Evolutionary conservation across 805 yeast genomes (phyloP).

Genomic region (Candida golubevii): DNA sequence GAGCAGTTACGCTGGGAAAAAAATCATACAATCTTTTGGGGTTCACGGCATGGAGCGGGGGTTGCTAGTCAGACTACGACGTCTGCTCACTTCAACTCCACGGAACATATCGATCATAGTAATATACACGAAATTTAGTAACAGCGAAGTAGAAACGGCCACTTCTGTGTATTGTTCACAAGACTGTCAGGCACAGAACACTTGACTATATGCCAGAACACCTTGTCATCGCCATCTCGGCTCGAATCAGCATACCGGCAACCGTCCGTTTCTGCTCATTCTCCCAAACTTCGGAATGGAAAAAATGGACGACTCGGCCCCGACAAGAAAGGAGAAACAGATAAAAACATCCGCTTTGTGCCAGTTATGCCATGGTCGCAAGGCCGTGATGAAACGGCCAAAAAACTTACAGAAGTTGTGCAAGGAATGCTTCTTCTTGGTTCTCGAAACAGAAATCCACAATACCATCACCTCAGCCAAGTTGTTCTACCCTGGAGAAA

Average conservation of each 20-base stretch:
- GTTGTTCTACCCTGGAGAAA: constrained; percentile 76
- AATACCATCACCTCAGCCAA: constrained; percentile 70
- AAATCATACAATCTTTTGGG: too few species aligned
- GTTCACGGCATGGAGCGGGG: constrained; percentile 7
- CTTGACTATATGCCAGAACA: too few species aligned
- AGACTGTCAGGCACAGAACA: not conserved
- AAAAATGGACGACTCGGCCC: not conserved
- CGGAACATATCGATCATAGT: constrained; percentile 2
- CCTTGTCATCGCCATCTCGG: too few species aligned
- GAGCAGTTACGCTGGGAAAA: not conserved
- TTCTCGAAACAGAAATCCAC: constrained; percentile 94
- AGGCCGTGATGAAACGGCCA: constrained; percentile 88
- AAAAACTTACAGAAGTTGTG: constrained; percentile 88
- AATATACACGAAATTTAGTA: not conserved
- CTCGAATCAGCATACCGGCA: too few species aligned
- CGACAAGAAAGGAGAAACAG: constrained; percentile 1
- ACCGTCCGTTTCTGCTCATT: too few species aligned
- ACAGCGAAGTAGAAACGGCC: too few species aligned
- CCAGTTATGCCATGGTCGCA: constrained; percentile 76
- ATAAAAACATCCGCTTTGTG: constrained; percentile 51
- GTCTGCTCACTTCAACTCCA: not conserved
- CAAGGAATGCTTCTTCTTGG: constrained; percentile 82
- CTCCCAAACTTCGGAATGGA: too few species aligned
- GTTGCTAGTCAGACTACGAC: too few species aligned
- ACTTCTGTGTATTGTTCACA: not conserved